These are phyloP conservation scores for Tribonema minus DNA, from an alignment of 108 stramenopile genomes.

Conservation along the genomic window DNA sequence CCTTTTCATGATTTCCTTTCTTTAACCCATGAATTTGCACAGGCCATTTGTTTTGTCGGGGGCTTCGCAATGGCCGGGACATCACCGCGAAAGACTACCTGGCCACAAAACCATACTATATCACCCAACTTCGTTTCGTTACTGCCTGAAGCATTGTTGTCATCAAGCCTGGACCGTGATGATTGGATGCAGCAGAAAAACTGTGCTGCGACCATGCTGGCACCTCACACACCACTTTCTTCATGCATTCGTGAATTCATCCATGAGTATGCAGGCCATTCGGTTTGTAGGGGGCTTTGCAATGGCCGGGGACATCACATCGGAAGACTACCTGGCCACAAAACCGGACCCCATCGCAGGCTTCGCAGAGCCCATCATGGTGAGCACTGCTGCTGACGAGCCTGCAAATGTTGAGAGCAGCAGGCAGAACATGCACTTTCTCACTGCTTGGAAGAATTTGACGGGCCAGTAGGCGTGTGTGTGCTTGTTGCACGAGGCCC, in stretches of 20 bases:
- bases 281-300: conserved; percentile 94
- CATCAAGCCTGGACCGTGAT: too few species aligned
- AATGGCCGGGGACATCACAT: conserved; percentile 72
- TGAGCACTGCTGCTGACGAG: too few species aligned
- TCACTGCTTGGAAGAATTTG: too few species aligned
- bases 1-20: too few species aligned
- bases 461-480: too few species aligned
- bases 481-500: too few species aligned
- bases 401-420: too few species aligned
- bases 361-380: conserved; percentile 70
- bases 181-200: too few species aligned
- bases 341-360: conserved; percentile 72
- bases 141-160: too few species aligned
- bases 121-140: conserved; percentile 71
- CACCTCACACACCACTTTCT: neutral
- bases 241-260: neutral
- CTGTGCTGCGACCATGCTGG: too few species aligned
- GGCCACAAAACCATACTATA: conserved; percentile 68
- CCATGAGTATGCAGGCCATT: conserved; percentile 45
- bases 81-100: conserved; percentile 74
- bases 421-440: too few species aligned
- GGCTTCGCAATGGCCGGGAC: conserved; percentile 86
- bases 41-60: conserved; percentile 81
- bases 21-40: too few species aligned
- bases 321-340: conserved; percentile 72